Percentiles rank a stretch among this genome's conserved stretches.
phyloP scores from a whole-genome alignment of 2,329 filamentous ascomycete genomes.

The Colletotrichum cereale region DNA sequence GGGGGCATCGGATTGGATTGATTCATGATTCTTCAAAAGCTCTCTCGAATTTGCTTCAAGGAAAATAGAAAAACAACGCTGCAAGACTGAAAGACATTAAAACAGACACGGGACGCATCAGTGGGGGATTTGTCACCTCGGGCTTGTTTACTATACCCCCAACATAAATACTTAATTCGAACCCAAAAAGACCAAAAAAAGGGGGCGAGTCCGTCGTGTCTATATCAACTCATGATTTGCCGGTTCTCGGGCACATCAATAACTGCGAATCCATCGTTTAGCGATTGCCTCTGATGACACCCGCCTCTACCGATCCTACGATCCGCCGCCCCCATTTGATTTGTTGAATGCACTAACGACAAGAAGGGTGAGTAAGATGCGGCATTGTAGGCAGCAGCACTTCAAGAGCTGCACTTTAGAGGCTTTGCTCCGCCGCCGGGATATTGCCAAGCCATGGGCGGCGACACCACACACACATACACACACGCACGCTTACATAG shows the following conservation, averaged over 20 bases:
- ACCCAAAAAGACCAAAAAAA: background rate
- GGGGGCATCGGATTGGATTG: background rate
- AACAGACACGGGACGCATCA: background rate
- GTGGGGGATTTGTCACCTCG: background rate
- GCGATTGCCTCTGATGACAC: background rate
- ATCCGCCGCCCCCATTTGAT: background rate
- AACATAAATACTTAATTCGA: background rate
- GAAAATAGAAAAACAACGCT: background rate
- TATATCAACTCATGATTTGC: background rate
- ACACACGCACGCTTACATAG: background rate
- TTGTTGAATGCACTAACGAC: background rate
- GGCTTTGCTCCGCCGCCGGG: no score
- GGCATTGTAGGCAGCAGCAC: background rate
- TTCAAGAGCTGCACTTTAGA: background rate
- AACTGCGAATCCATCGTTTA: background rate
- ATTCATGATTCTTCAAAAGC: no score
- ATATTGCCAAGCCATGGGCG: background rate
- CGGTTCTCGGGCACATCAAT: background rate
- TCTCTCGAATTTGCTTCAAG: background rate
- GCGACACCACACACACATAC: background rate
- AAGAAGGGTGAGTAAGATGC: background rate
- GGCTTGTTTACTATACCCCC: constrained; percentile 1
- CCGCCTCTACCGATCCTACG: background rate
- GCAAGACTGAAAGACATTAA: background rate
- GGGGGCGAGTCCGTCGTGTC: no score